Percentiles rank a stretch among this genome's conserved stretches.
phyloP scores from a whole-genome alignment of 2,329 filamentous ascomycete species.

The Fusarium sp. region DNA sequence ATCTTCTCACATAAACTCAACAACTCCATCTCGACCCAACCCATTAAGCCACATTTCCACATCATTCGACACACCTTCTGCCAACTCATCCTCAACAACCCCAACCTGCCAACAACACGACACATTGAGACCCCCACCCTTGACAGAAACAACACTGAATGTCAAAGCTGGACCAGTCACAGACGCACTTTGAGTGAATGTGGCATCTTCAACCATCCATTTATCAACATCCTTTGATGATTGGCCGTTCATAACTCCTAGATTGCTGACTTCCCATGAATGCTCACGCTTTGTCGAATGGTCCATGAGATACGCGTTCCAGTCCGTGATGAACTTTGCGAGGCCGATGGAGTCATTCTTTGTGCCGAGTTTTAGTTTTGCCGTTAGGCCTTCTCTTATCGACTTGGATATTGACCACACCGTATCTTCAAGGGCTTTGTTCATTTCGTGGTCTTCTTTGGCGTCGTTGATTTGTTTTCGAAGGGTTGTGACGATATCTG shows the following conservation, averaged over 20 bases:
- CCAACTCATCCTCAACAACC: constrained; percentile 9
- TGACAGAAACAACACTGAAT: constrained; percentile 1
- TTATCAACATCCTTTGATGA: rapidly evolving
- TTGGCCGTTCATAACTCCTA: constrained; percentile 9
- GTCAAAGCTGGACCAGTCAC: constrained; percentile 3
- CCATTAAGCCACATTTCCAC: constrained; percentile 7
- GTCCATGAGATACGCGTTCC: constrained; percentile 3
- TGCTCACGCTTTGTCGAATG: background rate
- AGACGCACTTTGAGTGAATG: constrained; percentile 7
- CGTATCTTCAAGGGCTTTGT: background rate
- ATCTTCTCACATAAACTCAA: background rate
- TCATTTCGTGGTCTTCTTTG: background rate
- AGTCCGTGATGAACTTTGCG: constrained; percentile 16
- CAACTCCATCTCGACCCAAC: background rate
- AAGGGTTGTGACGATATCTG: background rate
- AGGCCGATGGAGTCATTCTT: constrained; percentile 21
- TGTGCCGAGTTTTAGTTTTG: constrained; percentile 22
- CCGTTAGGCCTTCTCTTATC: constrained; percentile 30
- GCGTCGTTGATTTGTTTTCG: background rate
- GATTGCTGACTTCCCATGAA: constrained; percentile 29
- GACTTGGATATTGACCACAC: constrained; percentile 40
- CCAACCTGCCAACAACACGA: constrained; percentile 22
- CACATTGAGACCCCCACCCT: background rate
- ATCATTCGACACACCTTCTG: constrained; percentile 4
- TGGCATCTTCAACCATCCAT: constrained; percentile 9